Conservation (phyloP, 495 filamentous ascomycete species). For the Penicillium roqueforti region DNA sequence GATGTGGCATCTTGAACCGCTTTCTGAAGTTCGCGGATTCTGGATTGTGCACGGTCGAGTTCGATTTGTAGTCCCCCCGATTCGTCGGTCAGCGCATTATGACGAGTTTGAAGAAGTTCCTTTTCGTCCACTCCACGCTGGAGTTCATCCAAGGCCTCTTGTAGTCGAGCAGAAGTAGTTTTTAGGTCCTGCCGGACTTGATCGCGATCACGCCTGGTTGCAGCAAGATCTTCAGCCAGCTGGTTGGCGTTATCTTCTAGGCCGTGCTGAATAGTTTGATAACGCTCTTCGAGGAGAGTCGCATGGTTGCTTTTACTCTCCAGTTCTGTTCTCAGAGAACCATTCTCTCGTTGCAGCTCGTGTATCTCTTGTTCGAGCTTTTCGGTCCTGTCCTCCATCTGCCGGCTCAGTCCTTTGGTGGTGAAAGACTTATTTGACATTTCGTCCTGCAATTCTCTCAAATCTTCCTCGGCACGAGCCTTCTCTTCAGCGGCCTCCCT, state of each 20-base stretch:
- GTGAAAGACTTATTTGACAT: slow-evolving; percentile 74
- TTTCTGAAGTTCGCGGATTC: slow-evolving; percentile 54
- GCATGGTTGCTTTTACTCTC: slow-evolving; percentile 45
- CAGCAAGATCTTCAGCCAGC: slow-evolving; percentile 42
- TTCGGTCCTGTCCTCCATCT: slow-evolving; percentile 66
- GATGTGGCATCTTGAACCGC: slow-evolving; percentile 56
- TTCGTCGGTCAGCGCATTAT: slow-evolving; percentile 65
- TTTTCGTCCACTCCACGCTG: slow-evolving; percentile 61
- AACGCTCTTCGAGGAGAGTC: slow-evolving; percentile 37
- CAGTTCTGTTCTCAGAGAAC: slow-evolving; percentile 45
- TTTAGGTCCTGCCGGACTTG: slow-evolving; percentile 33
- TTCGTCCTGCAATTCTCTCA: slow-evolving; percentile 65
- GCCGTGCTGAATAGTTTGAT: slow-evolving; percentile 41
- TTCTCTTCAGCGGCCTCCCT: slow-evolving; percentile 62
- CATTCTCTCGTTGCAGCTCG: slow-evolving; percentile 55
- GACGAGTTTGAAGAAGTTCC: slow-evolving; percentile 62
- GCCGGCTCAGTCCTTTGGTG: slow-evolving; percentile 69
- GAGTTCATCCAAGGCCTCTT: slow-evolving; percentile 52
- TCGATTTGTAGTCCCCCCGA: slow-evolving; percentile 63
- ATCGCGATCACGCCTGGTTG: slow-evolving; percentile 36
- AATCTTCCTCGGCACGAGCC: slow-evolving; percentile 43
- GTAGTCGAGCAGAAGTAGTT: slow-evolving; percentile 43
- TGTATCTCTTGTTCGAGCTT: slow-evolving; percentile 62
- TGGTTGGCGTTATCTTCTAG: slow-evolving; percentile 38
- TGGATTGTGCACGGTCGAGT: slow-evolving; percentile 50